Conservation (phyloP, 352 stramenopile species). For the Phytophthora tentaculata region DNA sequence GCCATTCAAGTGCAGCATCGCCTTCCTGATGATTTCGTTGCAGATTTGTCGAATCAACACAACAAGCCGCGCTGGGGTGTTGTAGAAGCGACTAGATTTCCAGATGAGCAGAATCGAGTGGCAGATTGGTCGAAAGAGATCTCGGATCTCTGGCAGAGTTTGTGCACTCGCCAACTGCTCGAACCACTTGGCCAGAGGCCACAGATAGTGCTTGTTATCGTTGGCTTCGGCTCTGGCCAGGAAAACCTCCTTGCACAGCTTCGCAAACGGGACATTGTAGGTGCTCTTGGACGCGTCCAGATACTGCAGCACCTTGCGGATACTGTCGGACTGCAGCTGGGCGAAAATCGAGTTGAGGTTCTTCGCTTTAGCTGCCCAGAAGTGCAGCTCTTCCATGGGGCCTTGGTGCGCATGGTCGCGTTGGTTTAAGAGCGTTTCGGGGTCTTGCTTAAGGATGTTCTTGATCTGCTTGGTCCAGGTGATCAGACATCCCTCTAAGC, state of each 20-base stretch:
- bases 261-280: slow-evolving; percentile 93
- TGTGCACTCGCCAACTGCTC: slow-evolving; percentile 41
- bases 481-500: slow-evolving; percentile 90
- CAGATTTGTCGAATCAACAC: slow-evolving; percentile 90
- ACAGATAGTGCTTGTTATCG: slow-evolving; percentile 88
- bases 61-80: slow-evolving; percentile 87
- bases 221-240: slow-evolving; percentile 86
- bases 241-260: slow-evolving; percentile 93
- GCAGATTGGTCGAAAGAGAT: slow-evolving; percentile 87
- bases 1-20: slow-evolving; percentile 74
- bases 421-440: slow-evolving; percentile 76
- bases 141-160: slow-evolving; percentile 60
- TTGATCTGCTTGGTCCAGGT: slow-evolving; percentile 96
- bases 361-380: slow-evolving; percentile 85
- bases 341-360: slow-evolving; percentile 93
- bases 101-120: slow-evolving; percentile 91
- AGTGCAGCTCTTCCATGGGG: slow-evolving; percentile 88
- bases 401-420: slow-evolving; percentile 63
- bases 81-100: slow-evolving; percentile 93
- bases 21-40: slow-evolving; percentile 89
- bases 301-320: slow-evolving; percentile 89
- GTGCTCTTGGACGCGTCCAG: slow-evolving; percentile 90
- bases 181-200: slow-evolving; percentile 75
- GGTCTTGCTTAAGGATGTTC: slow-evolving; percentile 91
- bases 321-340: slow-evolving; percentile 88